Percentiles rank a stretch among this genome's conserved stretches.
Conservation (phyloP, 2,329 filamentous ascomycete species). For the Neonectria magnoliae region DNA sequence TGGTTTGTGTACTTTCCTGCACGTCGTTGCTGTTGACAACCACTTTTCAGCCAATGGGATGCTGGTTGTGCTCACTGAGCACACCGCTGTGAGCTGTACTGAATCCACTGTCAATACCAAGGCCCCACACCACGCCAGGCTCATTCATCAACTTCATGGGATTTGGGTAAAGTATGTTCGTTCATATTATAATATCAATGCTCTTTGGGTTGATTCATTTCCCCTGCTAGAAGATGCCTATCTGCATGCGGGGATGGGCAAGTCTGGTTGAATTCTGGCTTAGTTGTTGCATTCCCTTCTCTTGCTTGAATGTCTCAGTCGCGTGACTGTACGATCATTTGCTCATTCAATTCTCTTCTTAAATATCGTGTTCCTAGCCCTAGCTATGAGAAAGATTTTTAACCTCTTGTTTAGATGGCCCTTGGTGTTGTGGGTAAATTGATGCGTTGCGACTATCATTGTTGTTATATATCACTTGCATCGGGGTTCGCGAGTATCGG, state of each 20-base stretch:
- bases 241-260: neutral
- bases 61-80: neutral
- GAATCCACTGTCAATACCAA: conserved; percentile 1
- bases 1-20: conserved; percentile 50
- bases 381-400: neutral
- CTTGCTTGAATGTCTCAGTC: neutral
- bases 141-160: neutral
- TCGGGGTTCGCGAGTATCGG: neutral
- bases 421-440: neutral
- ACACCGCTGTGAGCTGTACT: conserved; percentile 1
- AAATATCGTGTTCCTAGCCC: neutral
- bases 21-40: conserved; percentile 48
- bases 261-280: neutral
- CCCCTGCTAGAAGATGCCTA: neutral
- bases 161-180: neutral
- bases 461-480: neutral
- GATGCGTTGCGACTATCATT: neutral
- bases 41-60: neutral
- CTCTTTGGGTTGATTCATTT: neutral
- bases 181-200: neutral
- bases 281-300: neutral
- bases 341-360: neutral
- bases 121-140: conserved; percentile 4
- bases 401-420: neutral
- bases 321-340: neutral